Percentiles rank a stretch among this genome's conserved stretches.
phyloP scores from a whole-genome alignment of 2,329 filamentous ascomycete species.

The Escovopsis sp. region DNA sequence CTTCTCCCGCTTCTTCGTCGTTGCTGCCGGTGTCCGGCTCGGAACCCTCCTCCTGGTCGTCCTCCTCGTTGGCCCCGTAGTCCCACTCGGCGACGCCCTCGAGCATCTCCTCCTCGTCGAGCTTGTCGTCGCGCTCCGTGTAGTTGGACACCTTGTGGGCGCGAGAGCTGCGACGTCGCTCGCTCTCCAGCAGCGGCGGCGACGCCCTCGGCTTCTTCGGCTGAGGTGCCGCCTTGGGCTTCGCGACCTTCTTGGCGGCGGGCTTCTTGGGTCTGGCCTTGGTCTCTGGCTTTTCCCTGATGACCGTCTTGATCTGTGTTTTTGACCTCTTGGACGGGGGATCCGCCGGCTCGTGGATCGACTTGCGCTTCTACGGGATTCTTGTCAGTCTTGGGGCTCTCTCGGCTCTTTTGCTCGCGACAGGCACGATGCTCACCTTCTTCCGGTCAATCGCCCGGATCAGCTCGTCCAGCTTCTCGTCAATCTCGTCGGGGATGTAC shows the following conservation, averaged over 20 bases:
- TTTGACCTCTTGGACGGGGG: slow-evolving; percentile 25
- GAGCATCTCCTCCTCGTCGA: slow-evolving; percentile 47
- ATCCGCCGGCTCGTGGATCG: slow-evolving; percentile 33
- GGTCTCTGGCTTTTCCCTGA: slow-evolving; percentile 20
- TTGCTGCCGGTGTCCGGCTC: slow-evolving; percentile 23
- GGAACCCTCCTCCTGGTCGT: slow-evolving; percentile 7
- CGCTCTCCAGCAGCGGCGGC: slow-evolving; percentile 21
- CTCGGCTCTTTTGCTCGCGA: no score
- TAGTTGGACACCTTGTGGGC: slow-evolving; percentile 33
- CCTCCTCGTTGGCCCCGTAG: slow-evolving; percentile 20
- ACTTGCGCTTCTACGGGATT: slow-evolving; percentile 39
- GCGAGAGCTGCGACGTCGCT: slow-evolving; percentile 44
- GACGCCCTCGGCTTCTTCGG: slow-evolving; percentile 15
- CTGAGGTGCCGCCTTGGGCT: slow-evolving; percentile 15
- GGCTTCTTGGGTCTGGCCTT: slow-evolving; percentile 22
- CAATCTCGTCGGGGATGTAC: slow-evolving; percentile 63
- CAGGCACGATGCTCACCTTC: slow-evolving; percentile 33
- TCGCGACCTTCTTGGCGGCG: slow-evolving; percentile 18
- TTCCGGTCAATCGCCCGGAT: slow-evolving; percentile 55
- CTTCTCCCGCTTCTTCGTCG: slow-evolving; percentile 7
- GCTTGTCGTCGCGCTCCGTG: slow-evolving; percentile 40
- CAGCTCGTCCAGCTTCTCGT: slow-evolving; percentile 60
- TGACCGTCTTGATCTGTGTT: slow-evolving; percentile 23
- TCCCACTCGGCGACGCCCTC: slow-evolving; percentile 46
- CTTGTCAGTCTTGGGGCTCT: neutral